phyloP scores from a whole-genome alignment of 495 filamentous ascomycete genomes.

The Annulohypoxylon moriforme region DNA sequence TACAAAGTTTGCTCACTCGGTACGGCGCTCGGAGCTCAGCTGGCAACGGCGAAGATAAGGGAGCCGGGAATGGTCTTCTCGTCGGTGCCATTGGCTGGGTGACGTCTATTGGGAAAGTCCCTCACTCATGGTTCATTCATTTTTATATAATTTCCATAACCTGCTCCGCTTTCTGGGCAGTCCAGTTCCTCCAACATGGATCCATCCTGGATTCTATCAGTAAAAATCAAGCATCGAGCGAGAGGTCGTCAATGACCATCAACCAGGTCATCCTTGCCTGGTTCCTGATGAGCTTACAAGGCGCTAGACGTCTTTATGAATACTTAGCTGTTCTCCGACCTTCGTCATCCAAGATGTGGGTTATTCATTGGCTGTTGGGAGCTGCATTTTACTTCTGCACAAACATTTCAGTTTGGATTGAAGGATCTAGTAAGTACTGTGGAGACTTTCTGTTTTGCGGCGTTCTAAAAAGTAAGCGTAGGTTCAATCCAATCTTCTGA shows the following conservation, averaged over 20 bases:
- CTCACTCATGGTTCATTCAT: slow-evolving; percentile 86
- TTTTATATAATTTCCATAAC: slow-evolving; percentile 82
- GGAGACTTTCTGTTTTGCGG: slow-evolving; percentile 6
- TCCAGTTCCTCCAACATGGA: slow-evolving; percentile 72
- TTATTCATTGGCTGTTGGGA: slow-evolving; percentile 83
- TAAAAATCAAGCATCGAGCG: slow-evolving; percentile 42
- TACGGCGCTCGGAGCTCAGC: slow-evolving; percentile 61
- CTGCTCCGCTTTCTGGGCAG: slow-evolving; percentile 80
- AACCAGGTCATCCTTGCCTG: slow-evolving; percentile 76
- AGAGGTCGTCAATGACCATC: slow-evolving; percentile 64
- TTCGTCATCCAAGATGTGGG: slow-evolving; percentile 79
- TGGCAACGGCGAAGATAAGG: slow-evolving; percentile 5
- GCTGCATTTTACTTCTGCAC: slow-evolving; percentile 79
- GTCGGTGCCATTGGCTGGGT: slow-evolving; percentile 44
- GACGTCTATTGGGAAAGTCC: slow-evolving; percentile 66
- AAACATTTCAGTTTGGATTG: slow-evolving; percentile 84
- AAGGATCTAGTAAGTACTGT: slow-evolving; percentile 73
- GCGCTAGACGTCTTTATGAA: slow-evolving; percentile 78
- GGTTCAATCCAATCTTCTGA: slow-evolving; percentile 43
- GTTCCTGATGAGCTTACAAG: slow-evolving; percentile 79
- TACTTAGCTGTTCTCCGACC: slow-evolving; percentile 69
- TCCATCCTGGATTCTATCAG: slow-evolving; percentile 58
- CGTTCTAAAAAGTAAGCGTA: slow-evolving; percentile 36
- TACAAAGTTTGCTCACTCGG: slow-evolving; percentile 55
- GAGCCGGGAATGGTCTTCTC: slow-evolving; percentile 32